Conservation (phyloP, 768 basidiomycete species). For the Tulasnella sp. region DNA sequence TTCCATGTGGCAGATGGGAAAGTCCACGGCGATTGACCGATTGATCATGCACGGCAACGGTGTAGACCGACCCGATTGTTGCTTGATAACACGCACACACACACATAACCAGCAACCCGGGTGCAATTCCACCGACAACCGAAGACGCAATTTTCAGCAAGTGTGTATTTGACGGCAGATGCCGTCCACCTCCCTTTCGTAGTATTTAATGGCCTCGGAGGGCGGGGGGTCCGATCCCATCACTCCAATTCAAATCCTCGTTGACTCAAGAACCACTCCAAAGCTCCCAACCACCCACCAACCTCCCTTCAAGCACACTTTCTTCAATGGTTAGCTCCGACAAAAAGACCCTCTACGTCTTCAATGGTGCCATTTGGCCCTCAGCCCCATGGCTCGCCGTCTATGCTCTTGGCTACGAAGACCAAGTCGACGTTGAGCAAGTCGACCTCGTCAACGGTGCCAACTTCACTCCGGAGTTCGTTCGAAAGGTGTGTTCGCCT, state of each 20-base stretch:
- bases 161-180: neutral
- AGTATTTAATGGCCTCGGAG: neutral
- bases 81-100: neutral
- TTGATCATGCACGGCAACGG: neutral
- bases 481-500: constrained; percentile 38
- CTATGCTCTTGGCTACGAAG: constrained; percentile 35
- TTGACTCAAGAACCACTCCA: neutral
- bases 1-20: neutral
- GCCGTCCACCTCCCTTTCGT: neutral
- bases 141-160: neutral
- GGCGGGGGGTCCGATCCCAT: neutral
- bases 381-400: constrained; percentile 43
- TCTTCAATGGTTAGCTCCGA: neutral
- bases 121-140: neutral
- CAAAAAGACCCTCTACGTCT: constrained; percentile 40
- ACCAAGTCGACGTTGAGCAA: constrained; percentile 38
- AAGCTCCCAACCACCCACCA: neutral
- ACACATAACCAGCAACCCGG: neutral
- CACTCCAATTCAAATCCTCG: neutral
- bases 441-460: constrained; percentile 47
- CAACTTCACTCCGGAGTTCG: constrained; percentile 48
- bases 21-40: neutral
- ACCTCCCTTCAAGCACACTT: neutral
- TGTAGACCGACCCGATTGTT: neutral
- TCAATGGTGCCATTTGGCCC: constrained; percentile 42